A percentile compares a stretch with the other conserved stretches of the same genome.
Evolutionary conservation across 2,329 filamentous ascomycete genomes (phyloP).

Genomic region (Proliferodiscus dingleyae): DNA sequence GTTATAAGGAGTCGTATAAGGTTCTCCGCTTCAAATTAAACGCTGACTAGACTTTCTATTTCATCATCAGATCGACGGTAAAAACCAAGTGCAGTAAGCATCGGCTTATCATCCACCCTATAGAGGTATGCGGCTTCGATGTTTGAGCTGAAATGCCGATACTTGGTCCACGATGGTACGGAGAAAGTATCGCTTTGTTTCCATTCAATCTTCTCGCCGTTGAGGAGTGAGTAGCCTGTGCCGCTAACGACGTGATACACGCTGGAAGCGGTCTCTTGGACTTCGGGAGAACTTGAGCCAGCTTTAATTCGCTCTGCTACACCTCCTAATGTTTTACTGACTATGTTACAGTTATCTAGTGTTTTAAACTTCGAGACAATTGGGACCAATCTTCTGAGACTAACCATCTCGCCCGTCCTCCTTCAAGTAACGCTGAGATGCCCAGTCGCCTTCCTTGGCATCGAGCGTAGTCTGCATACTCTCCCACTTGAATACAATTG

Average conservation of each 20-base stretch:
- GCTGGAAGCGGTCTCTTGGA: constrained; percentile 46
- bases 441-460: constrained; percentile 27
- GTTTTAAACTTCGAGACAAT: not conserved
- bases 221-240: constrained; percentile 37
- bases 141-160: constrained; percentile 41
- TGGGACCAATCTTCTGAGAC: no score
- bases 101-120: constrained; percentile 50
- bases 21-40: no score
- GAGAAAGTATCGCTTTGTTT: constrained; percentile 50
- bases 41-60: no score
- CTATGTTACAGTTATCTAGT: constrained; percentile 25
- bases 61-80: no score
- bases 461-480: constrained; percentile 37
- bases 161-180: constrained; percentile 47
- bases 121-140: constrained; percentile 43
- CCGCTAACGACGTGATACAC: constrained; percentile 51
- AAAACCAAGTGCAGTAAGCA: constrained; percentile 47
- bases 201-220: constrained; percentile 38
- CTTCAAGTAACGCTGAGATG: constrained; percentile 32
- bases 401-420: constrained; percentile 26
- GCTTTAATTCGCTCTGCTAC: constrained; percentile 41
- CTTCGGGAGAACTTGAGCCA: constrained; percentile 32
- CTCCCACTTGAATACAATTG: constrained; percentile 39
- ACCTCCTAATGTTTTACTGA: constrained; percentile 44
- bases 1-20: no score